Conservation (phyloP, 2,329 filamentous ascomycete genomes). For the Ascosphaera aggregata region DNA sequence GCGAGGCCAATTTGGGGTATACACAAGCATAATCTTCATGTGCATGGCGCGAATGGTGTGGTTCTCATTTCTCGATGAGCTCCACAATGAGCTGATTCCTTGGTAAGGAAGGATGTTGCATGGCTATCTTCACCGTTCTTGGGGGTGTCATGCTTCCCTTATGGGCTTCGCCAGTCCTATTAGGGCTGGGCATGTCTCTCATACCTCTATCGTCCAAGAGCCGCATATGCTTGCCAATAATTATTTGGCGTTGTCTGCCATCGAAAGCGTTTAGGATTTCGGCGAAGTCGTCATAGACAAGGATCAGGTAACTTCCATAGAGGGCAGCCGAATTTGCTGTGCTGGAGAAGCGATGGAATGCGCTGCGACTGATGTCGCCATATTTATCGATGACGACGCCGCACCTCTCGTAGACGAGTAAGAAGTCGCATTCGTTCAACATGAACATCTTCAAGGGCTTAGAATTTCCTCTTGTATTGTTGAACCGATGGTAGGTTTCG, state of each 20-base stretch:
- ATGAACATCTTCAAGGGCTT: conserved; percentile 79
- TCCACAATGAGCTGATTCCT: conserved; percentile 77
- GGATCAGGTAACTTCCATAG: conserved; percentile 71
- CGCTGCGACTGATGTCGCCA: conserved; percentile 76
- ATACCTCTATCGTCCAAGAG: conserved; percentile 64
- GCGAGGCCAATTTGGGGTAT: too few relatives aligned
- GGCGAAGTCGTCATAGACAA: conserved; percentile 92
- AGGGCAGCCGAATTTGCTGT: conserved; percentile 71
- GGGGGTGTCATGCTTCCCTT: conserved; percentile 11
- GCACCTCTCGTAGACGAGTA: conserved; percentile 86
- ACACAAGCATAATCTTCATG: too few relatives aligned
- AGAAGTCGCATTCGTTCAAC: conserved; percentile 73
- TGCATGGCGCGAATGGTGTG: too few relatives aligned
- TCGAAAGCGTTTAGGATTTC: conserved; percentile 96
- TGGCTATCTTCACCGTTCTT: conserved; percentile 70
- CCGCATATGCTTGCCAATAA: conserved; percentile 71
- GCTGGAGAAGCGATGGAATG: conserved; percentile 98
- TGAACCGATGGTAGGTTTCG: conserved; percentile 74
- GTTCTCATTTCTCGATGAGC: conserved; percentile 75
- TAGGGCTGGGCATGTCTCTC: too few relatives aligned
- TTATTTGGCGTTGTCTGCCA: conserved; percentile 77
- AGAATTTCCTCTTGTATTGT: conserved; percentile 33
- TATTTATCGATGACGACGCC: conserved; percentile 97
- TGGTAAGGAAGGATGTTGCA: conserved; percentile 78
- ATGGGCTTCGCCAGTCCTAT: conserved; percentile 26